Evolutionary conservation across 2,329 filamentous ascomycete species (phyloP).

Genomic region (Hysterium pulicare): DNA sequence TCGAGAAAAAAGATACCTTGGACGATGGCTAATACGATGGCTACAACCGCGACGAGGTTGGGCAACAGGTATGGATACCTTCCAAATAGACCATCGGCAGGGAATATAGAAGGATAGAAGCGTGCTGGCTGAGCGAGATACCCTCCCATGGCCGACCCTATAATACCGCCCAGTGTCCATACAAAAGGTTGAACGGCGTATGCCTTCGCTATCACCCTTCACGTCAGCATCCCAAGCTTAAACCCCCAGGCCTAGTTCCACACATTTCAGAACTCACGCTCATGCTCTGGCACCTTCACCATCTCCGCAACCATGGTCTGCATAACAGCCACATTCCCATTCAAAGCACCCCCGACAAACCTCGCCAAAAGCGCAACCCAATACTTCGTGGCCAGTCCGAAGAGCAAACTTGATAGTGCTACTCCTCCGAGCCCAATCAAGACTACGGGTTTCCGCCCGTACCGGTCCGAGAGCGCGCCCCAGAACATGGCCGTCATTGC

Average conservation of each 20-base stretch:
- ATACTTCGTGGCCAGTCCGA: constrained; percentile 78
- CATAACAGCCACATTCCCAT: constrained; percentile 88
- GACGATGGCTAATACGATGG: constrained; percentile 76
- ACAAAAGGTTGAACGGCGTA: constrained; percentile 93
- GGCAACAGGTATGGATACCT: constrained; percentile 83
- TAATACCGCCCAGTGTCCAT: constrained; percentile 85
- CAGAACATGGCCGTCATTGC: constrained; percentile 71
- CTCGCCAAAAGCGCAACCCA: constrained; percentile 78
- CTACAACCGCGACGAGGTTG: constrained; percentile 74
- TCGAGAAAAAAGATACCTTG: constrained; percentile 75
- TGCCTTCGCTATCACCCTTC: constrained; percentile 73
- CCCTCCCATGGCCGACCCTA: constrained; percentile 82
- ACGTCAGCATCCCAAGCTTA: too few species aligned
- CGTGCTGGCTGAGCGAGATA: constrained; percentile 75
- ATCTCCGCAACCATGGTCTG: constrained; percentile 93
- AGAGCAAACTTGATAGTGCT: constrained; percentile 75
- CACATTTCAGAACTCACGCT: constrained; percentile 73
- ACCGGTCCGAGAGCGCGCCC: constrained; percentile 39
- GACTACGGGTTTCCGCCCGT: constrained; percentile 41
- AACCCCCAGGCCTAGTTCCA: too few species aligned
- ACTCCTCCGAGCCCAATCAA: constrained; percentile 66
- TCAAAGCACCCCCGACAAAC: constrained; percentile 75
- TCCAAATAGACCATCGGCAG: constrained; percentile 66
- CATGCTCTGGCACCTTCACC: constrained; percentile 81
- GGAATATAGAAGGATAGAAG: constrained; percentile 71